Conservation (phyloP, 2,329 filamentous ascomycete genomes). For the Sclerotinia sclerotiorum region DNA sequence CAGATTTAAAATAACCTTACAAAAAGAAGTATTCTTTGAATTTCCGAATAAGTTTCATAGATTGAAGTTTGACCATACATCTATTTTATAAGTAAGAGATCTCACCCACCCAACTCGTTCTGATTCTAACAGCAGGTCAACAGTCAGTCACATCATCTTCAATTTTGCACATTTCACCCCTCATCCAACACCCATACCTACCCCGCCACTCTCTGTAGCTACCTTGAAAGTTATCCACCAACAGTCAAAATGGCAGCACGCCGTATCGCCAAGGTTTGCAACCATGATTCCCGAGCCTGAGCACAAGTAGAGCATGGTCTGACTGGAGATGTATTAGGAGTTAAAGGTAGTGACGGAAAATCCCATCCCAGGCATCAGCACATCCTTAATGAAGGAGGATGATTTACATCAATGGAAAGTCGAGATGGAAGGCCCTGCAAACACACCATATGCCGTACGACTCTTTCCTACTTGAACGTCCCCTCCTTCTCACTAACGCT, state of each 20-base stretch:
- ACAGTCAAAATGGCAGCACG: slow-evolving; percentile 35
- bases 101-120: neutral
- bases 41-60: neutral
- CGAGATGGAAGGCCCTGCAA: slow-evolving; percentile 62
- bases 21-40: neutral
- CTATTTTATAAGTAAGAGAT: neutral
- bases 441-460: slow-evolving; percentile 64
- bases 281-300: neutral
- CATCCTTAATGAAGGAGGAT: slow-evolving; percentile 59
- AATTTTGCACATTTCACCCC: neutral
- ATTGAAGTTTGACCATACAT: no score
- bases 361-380: slow-evolving; percentile 56
- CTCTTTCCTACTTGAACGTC: neutral
- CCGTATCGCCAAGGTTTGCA: slow-evolving; percentile 36
- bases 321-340: slow-evolving; percentile 49
- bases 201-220: slow-evolving; percentile 9
- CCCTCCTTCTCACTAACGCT: slow-evolving; percentile 8
- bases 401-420: slow-evolving; percentile 70
- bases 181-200: slow-evolving; percentile 17
- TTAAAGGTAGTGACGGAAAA: slow-evolving; percentile 55
- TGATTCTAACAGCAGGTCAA: neutral
- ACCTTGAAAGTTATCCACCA: slow-evolving; percentile 18
- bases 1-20: neutral
- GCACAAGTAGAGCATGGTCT: neutral
- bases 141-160: neutral